Evolutionary conservation across 2,329 filamentous ascomycete genomes (phyloP).

Genomic region (Botrytis tulipae): DNA sequence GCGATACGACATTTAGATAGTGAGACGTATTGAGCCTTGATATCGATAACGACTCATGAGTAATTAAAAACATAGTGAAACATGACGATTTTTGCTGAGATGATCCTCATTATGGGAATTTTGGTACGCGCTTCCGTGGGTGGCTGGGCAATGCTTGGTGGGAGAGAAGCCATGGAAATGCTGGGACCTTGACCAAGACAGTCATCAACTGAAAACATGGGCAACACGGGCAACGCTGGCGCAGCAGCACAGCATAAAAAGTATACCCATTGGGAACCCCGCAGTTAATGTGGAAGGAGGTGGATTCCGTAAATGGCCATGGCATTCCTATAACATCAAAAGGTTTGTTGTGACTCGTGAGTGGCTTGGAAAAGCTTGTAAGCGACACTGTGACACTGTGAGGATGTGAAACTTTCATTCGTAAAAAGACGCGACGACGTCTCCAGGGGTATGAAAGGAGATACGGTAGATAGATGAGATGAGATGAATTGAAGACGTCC

Average conservation of each 20-base stretch:
- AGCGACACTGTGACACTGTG: neutral
- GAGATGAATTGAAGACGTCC: neutral
- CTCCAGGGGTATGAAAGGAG: neutral
- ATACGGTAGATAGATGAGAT: neutral
- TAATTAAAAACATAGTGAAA: neutral
- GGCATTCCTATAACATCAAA: neutral
- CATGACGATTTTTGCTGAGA: neutral
- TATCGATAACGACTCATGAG: conserved; percentile 4
- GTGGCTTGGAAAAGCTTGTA: neutral
- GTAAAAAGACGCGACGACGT: neutral
- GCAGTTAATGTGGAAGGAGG: neutral
- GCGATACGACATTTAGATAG: neutral
- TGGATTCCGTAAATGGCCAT: neutral
- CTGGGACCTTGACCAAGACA: neutral
- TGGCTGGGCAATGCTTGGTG: neutral
- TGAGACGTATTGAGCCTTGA: neutral
- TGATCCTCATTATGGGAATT: neutral
- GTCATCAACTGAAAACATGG: neutral
- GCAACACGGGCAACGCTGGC: neutral
- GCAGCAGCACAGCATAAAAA: conserved; percentile 1
- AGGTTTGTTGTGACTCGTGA: neutral
- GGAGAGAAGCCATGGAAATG: neutral
- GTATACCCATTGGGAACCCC: neutral
- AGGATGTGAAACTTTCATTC: neutral
- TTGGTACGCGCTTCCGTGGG: conserved; percentile 1